Evolutionary conservation across 306 rosid species (phyloP).

Genomic region (Vigna radiata): DNA sequence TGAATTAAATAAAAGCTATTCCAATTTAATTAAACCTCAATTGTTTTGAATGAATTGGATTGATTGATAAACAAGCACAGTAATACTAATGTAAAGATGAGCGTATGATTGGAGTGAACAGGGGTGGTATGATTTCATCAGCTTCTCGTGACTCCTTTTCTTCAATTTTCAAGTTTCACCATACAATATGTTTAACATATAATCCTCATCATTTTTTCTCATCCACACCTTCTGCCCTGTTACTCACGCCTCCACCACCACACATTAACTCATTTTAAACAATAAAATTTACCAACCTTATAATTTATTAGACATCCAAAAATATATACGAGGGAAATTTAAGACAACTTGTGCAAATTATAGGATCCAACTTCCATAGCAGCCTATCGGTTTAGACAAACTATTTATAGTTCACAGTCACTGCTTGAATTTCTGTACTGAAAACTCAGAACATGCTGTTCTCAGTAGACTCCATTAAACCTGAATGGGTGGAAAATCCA

Average conservation of each 20-base stretch:
- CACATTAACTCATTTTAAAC: too few relatives aligned
- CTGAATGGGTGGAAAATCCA: background rate
- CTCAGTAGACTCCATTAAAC: background rate
- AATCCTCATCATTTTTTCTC: background rate
- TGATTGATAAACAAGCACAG: too few relatives aligned
- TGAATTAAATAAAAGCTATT: too few relatives aligned
- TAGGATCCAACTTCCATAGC: too few relatives aligned
- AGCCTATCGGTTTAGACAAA: background rate
- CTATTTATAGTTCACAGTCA: background rate
- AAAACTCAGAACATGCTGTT: background rate
- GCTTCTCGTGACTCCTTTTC: conserved; percentile 11
- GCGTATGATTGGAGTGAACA: background rate
- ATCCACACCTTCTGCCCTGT: background rate
- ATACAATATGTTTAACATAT: background rate
- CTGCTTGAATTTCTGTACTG: background rate
- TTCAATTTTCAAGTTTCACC: background rate
- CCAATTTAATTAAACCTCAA: too few relatives aligned
- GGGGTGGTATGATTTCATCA: background rate
- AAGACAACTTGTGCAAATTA: too few relatives aligned
- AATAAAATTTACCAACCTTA: too few relatives aligned
- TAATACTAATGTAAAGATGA: too few relatives aligned
- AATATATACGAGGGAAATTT: too few relatives aligned
- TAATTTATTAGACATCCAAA: too few relatives aligned
- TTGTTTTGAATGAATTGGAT: too few relatives aligned
- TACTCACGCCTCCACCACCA: background rate